A percentile compares a stretch with the other conserved stretches of the same genome.
phyloP scores from a whole-genome alignment of 768 basidiomycete species.

The Suillus cothurnatus region DNA sequence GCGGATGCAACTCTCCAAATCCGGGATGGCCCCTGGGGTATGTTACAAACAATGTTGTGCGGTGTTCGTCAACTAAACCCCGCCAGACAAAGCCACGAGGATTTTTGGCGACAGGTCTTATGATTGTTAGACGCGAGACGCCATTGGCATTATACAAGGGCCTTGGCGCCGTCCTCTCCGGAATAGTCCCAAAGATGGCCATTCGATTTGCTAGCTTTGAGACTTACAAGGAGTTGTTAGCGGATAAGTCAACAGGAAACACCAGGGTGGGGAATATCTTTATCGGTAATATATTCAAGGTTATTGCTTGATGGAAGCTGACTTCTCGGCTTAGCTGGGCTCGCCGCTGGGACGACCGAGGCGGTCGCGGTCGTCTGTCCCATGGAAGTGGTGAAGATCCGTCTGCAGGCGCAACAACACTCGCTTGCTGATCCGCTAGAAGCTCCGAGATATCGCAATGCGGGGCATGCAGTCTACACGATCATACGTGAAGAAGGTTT shows the following conservation, averaged over 20 bases:
- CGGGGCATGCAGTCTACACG: slow-evolving; percentile 93
- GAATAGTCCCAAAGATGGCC: slow-evolving; percentile 99
- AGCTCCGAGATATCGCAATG: slow-evolving; percentile 91
- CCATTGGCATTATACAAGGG: slow-evolving; percentile 97
- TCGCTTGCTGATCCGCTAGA: slow-evolving; percentile 96
- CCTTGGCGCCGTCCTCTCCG: slow-evolving; percentile 92
- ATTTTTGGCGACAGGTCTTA: slow-evolving; percentile 86
- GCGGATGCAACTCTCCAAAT: slow-evolving; percentile 96
- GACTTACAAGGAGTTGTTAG: slow-evolving; percentile 84
- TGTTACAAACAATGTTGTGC: slow-evolving; percentile 35
- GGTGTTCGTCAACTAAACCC: slow-evolving; percentile 2
- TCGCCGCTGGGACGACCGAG: slow-evolving; percentile 95
- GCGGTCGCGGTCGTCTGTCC: slow-evolving; percentile 94
- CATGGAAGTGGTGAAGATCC: slow-evolving; percentile 99
- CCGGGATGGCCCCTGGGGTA: slow-evolving; percentile 81
- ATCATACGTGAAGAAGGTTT: slow-evolving; percentile 93
- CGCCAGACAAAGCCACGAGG: slow-evolving; percentile 86
- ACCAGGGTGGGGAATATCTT: slow-evolving; percentile 83
- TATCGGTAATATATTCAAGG: slow-evolving; percentile 56
- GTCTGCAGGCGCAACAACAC: slow-evolving; percentile 96
- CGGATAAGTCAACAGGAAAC: slow-evolving; percentile 75
- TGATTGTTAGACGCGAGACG: slow-evolving; percentile 89
- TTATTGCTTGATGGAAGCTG: neutral
- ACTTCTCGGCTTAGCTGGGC: slow-evolving; percentile 62
- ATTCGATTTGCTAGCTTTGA: slow-evolving; percentile 99